phyloP scores from a whole-genome alignment of 176 grass and related monocot genomes.

The Triticum timopheevii region DNA sequence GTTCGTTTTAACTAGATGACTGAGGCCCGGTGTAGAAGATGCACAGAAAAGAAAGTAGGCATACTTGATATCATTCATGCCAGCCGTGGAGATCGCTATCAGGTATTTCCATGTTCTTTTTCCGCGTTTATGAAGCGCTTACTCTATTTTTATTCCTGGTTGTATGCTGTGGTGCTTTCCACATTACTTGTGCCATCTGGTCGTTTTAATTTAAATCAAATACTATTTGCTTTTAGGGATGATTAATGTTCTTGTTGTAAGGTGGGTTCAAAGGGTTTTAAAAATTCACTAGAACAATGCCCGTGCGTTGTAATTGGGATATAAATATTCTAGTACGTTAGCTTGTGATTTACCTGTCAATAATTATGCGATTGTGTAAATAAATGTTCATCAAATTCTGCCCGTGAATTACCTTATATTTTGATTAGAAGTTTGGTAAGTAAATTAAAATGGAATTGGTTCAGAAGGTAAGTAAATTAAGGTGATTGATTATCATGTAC shows the following conservation, averaged over 20 bases:
- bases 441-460: too few species aligned
- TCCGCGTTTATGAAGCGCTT: neutral
- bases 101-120: constrained; percentile 45
- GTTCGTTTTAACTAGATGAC: constrained; percentile 72
- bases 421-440: too few species aligned
- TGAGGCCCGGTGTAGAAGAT: constrained; percentile 63
- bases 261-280: constrained; percentile 4
- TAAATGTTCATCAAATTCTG: too few species aligned
- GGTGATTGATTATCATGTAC: too few species aligned
- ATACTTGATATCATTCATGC: constrained; percentile 71
- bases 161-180: neutral
- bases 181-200: neutral
- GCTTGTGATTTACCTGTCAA: too few species aligned
- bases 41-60: constrained; percentile 74
- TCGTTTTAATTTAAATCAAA: neutral
- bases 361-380: too few species aligned
- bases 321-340: too few species aligned
- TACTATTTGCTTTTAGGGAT: neutral
- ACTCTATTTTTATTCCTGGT: constrained; percentile 1
- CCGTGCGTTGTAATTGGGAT: too few species aligned
- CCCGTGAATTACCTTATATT: too few species aligned
- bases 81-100: constrained; percentile 81
- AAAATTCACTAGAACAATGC: neutral
- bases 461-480: too few species aligned
- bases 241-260: neutral